These are phyloP conservation scores for Rhododendron molle DNA, from an alignment of 148 eudicot genomes.

Conservation along the genomic window DNA sequence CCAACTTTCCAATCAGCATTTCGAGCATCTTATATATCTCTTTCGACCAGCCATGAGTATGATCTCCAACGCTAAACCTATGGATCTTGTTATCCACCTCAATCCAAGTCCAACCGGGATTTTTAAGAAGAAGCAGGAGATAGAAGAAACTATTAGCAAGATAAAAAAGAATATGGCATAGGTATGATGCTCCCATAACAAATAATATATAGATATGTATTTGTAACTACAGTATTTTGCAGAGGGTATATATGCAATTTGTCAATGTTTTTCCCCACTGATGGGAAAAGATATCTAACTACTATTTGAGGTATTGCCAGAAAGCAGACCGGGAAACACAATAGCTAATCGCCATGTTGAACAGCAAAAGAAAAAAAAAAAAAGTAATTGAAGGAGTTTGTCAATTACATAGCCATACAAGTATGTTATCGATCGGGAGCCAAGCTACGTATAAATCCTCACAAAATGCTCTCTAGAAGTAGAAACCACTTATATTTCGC, in stretches of 20 bases:
- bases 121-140: slow-evolving; percentile 14
- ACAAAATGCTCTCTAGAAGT: not conserved
- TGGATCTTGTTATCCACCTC: slow-evolving; percentile 23
- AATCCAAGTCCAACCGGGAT: slow-evolving; percentile 27
- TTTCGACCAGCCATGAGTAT: slow-evolving; percentile 14
- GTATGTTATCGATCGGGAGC: not conserved
- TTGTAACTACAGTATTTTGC: too few relatives aligned
- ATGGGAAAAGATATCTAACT: not conserved
- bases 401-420: not conserved
- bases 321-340: not conserved
- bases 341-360: not conserved
- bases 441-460: not conserved
- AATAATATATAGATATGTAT: too few relatives aligned
- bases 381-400: too few relatives aligned
- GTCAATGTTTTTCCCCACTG: not conserved
- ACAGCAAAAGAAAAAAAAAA: not conserved
- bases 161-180: not conserved
- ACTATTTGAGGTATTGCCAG: not conserved
- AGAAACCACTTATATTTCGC: too few relatives aligned
- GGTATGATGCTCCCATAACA: not conserved
- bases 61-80: slow-evolving; percentile 24
- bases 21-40: slow-evolving; percentile 24
- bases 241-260: not conserved
- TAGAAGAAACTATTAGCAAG: not conserved
- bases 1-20: slow-evolving; percentile 14